These are phyloP conservation scores for Penicillium freii DNA, from an alignment of 2,329 filamentous ascomycete genomes.

Conservation along the genomic window DNA sequence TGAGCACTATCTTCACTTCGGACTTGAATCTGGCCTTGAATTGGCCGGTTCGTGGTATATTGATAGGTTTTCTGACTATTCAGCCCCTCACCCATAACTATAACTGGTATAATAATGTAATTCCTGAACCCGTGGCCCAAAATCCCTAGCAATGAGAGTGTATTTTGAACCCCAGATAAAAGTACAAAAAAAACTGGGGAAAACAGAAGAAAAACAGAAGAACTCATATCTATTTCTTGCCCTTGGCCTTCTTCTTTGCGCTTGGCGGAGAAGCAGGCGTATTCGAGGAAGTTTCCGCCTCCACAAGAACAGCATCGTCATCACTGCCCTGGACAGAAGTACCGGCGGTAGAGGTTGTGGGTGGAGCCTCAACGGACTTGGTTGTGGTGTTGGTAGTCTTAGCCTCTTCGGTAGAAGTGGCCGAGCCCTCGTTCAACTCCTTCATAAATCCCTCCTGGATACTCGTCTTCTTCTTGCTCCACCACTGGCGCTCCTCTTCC, in stretches of 20 bases:
- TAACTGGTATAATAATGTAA: conserved; percentile 4
- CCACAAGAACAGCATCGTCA: conserved; percentile 76
- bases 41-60: neutral
- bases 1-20: no score
- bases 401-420: conserved; percentile 18
- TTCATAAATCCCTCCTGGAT: conserved; percentile 79
- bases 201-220: conserved; percentile 5
- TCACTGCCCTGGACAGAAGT: conserved; percentile 50
- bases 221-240: conserved; percentile 42
- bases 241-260: conserved; percentile 47
- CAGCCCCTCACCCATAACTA: neutral
- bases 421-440: conserved; percentile 59
- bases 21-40: neutral
- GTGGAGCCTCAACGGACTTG: conserved; percentile 22
- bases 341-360: conserved; percentile 37
- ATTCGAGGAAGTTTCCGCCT: conserved; percentile 50
- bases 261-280: conserved; percentile 23
- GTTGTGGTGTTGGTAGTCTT: conserved; percentile 11
- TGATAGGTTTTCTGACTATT: neutral
- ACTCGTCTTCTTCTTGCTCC: conserved; percentile 75
- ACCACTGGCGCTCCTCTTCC: conserved; percentile 80
- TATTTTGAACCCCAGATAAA: conserved; percentile 1
- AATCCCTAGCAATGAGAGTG: neutral
- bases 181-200: neutral
- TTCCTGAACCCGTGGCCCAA: neutral